phyloP scores from a whole-genome alignment of 208 protist species.

The Trichomonas vaginalis region DNA sequence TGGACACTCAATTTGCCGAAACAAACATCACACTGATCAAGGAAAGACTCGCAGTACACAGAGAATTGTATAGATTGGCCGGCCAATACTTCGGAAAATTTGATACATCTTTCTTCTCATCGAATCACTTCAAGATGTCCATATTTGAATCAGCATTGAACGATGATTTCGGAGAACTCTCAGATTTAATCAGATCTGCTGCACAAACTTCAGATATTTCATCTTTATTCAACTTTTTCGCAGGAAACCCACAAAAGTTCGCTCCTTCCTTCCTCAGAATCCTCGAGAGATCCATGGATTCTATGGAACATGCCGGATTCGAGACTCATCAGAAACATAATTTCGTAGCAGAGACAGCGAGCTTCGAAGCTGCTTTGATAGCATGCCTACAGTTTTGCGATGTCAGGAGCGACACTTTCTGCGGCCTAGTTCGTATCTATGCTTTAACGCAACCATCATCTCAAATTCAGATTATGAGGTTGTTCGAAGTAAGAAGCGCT shows the following conservation, averaged over 20 bases:
- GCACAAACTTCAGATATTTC: no score
- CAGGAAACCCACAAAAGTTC: neutral
- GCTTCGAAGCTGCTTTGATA: neutral
- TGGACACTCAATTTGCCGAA: neutral
- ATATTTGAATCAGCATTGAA: neutral
- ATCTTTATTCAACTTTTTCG: neutral
- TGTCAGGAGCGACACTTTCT: neutral
- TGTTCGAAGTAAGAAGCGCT: neutral
- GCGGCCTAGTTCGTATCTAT: neutral
- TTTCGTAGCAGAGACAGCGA: neutral
- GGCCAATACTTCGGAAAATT: neutral
- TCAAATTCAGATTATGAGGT: neutral
- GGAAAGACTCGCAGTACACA: neutral
- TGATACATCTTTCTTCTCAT: neutral
- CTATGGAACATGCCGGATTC: neutral
- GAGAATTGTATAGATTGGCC: neutral
- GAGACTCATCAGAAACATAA: neutral
- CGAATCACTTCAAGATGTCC: neutral
- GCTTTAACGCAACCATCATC: neutral
- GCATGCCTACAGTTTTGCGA: neutral
- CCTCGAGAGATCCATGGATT: neutral
- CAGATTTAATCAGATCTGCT: neutral
- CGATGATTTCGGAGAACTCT: neutral
- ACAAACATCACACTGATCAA: neutral
- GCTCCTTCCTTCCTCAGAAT: neutral